Evolutionary conservation across 2,329 filamentous ascomycete species (phyloP).

Genomic region (Alternaria gaisen): DNA sequence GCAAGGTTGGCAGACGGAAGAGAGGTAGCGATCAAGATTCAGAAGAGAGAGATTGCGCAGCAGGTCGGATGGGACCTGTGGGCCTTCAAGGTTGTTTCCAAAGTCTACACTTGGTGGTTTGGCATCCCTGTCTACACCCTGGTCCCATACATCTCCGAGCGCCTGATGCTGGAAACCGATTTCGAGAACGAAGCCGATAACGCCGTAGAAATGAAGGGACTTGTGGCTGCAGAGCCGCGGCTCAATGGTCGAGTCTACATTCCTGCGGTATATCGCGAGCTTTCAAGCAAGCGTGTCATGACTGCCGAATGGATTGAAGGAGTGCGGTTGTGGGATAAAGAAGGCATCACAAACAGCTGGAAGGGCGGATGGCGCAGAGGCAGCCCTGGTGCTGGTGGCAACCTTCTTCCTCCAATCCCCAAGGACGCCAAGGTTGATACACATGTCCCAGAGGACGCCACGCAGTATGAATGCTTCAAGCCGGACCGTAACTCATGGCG

Average conservation of each 20-base stretch:
- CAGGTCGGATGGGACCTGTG: slow-evolving; percentile 96
- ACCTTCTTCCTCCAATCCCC: slow-evolving; percentile 62
- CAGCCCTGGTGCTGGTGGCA: slow-evolving; percentile 78
- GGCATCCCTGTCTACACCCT: slow-evolving; percentile 91
- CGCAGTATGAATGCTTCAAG: slow-evolving; percentile 70
- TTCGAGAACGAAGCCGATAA: slow-evolving; percentile 93
- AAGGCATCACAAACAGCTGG: slow-evolving; percentile 80
- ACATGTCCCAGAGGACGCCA: slow-evolving; percentile 42
- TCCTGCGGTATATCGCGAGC: slow-evolving; percentile 81
- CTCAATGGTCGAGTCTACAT: slow-evolving; percentile 86
- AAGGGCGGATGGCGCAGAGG: slow-evolving; percentile 77
- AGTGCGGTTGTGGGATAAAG: slow-evolving; percentile 90
- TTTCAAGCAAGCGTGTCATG: slow-evolving; percentile 84
- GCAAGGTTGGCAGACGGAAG: slow-evolving; percentile 83
- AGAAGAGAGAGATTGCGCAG: slow-evolving; percentile 91
- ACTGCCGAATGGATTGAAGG: slow-evolving; percentile 99
- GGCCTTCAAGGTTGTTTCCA: slow-evolving; percentile 90
- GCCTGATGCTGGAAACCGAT: slow-evolving; percentile 92
- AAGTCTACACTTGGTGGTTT: slow-evolving; percentile 85
- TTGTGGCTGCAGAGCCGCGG: slow-evolving; percentile 78
- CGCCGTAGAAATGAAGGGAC: slow-evolving; percentile 79
- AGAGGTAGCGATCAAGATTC: slow-evolving; percentile 94
- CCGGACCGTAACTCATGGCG: slow-evolving; percentile 82
- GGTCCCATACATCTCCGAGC: slow-evolving; percentile 91
- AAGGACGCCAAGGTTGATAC: slow-evolving; percentile 47